phyloP scores from a whole-genome alignment of 2,329 filamentous ascomycete genomes.

The Alternaria consortialis region DNA sequence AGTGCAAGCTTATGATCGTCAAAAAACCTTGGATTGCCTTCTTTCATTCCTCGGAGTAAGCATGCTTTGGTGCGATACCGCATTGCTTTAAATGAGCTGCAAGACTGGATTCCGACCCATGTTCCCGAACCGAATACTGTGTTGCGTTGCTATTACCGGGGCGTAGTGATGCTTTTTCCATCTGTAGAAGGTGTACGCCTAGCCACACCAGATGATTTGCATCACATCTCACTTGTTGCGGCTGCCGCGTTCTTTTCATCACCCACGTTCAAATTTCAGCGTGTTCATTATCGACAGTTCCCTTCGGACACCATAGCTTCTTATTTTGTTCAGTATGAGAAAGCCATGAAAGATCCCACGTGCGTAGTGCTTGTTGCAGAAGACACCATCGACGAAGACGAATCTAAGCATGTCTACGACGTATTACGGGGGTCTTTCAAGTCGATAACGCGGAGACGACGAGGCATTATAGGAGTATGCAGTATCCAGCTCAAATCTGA shows the following conservation, averaged over 20 bases:
- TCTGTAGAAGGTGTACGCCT: slow-evolving; percentile 31
- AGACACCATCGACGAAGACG: slow-evolving; percentile 19
- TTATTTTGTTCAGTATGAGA: slow-evolving; percentile 28
- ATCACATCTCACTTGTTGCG: slow-evolving; percentile 39
- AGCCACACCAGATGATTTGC: slow-evolving; percentile 34
- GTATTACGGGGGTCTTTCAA: slow-evolving; percentile 27
- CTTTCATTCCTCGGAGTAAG: not conserved
- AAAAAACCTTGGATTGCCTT: not conserved
- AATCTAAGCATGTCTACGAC: slow-evolving; percentile 30
- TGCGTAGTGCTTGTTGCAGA: slow-evolving; percentile 31
- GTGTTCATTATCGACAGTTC: slow-evolving; percentile 29
- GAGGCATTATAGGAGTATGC: slow-evolving; percentile 37
- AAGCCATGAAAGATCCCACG: slow-evolving; percentile 23
- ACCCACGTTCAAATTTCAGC: slow-evolving; percentile 41
- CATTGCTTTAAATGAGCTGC: slow-evolving; percentile 2
- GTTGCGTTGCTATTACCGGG: not conserved
- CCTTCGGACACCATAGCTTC: slow-evolving; percentile 36
- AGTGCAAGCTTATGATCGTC: not conserved
- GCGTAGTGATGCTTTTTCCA: slow-evolving; percentile 24
- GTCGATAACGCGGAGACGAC: not conserved
- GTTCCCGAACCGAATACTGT: not conserved
- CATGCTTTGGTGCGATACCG: not conserved
- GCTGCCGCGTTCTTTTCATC: slow-evolving; percentile 43
- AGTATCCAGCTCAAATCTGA: slow-evolving; percentile 33
- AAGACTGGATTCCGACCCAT: not conserved